These are phyloP conservation scores for Blastocrithidia nonstop DNA, from an alignment of 208 protist genomes.

Conservation along the genomic window DNA sequence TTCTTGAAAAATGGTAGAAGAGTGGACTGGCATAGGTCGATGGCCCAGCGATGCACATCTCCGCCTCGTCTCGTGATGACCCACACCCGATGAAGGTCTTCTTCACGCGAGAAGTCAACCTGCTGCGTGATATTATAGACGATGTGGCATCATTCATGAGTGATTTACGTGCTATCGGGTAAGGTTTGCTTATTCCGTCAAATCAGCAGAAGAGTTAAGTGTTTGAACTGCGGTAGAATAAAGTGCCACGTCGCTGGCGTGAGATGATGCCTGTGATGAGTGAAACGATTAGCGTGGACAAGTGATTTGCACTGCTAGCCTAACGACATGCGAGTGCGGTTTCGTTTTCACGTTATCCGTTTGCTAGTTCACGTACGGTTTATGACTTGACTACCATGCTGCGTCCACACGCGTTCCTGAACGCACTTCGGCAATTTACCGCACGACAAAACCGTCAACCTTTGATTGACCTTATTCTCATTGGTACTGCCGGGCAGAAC, in stretches of 20 bases:
- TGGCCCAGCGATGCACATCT: neutral
- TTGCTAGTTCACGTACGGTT: too few relatives aligned
- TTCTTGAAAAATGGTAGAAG: slow-evolving; percentile 43
- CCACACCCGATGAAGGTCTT: slow-evolving; percentile 82
- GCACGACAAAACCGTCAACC: slow-evolving; percentile 38
- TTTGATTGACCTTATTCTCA: slow-evolving; percentile 74
- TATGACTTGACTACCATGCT: slow-evolving; percentile 82
- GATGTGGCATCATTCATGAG: slow-evolving; percentile 46
- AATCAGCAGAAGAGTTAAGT: too few relatives aligned
- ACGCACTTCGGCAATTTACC: slow-evolving; percentile 90
- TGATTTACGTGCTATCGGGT: slow-evolving; percentile 50
- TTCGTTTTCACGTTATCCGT: slow-evolving; percentile 11
- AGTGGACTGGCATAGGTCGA: slow-evolving; percentile 12
- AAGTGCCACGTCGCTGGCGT: too few relatives aligned
- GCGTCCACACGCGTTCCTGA: slow-evolving; percentile 89
- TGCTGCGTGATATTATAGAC: slow-evolving; percentile 39
- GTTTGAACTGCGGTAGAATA: too few relatives aligned
- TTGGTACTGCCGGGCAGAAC: slow-evolving; percentile 16
- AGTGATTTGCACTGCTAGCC: slow-evolving; percentile 65
- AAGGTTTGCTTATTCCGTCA: slow-evolving; percentile 76
- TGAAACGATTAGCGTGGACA: too few relatives aligned
- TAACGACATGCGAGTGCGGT: slow-evolving; percentile 40
- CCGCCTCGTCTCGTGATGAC: slow-evolving; percentile 9
- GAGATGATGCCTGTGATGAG: too few relatives aligned
- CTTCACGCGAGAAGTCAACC: slow-evolving; percentile 77